phyloP scores from a whole-genome alignment of 768 basidiomycete genomes.

The Lentinula lateritia region DNA sequence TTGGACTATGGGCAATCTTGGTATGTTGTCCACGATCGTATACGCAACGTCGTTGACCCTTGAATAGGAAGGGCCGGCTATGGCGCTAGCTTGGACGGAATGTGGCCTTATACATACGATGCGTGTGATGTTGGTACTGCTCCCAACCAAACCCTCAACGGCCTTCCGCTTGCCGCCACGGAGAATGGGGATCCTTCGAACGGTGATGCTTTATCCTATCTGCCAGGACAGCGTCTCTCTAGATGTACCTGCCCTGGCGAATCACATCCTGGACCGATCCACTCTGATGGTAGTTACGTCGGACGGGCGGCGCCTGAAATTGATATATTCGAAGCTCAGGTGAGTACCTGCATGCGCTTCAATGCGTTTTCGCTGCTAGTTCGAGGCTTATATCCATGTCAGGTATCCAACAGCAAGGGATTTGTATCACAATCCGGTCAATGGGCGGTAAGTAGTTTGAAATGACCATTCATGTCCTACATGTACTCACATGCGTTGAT shows the following conservation, averaged over 20 bases:
- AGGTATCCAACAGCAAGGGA: constrained; percentile 10
- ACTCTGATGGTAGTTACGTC: constrained; percentile 38
- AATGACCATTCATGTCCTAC: not conserved
- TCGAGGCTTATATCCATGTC: constrained; percentile 5
- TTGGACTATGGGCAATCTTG: constrained; percentile 53
- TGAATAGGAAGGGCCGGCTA: constrained; percentile 43
- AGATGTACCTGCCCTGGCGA: constrained; percentile 56
- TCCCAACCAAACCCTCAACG: constrained; percentile 46
- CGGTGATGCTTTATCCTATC: constrained; percentile 32
- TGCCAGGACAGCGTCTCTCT: constrained; percentile 52
- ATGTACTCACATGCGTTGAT: not conserved
- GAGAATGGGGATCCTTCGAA: constrained; percentile 24
- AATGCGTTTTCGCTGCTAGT: not conserved
- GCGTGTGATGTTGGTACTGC: constrained; percentile 55
- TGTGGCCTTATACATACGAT: constrained; percentile 31
- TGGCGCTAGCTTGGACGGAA: constrained; percentile 48
- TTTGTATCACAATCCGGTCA: constrained; percentile 51
- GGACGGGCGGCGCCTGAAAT: constrained; percentile 57
- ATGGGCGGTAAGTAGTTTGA: constrained; percentile 25
- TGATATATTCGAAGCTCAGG: constrained; percentile 54
- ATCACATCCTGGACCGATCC: constrained; percentile 51
- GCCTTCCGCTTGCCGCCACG: constrained; percentile 32
- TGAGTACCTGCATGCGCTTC: constrained; percentile 12
- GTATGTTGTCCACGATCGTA: not conserved
- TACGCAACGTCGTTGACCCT: constrained; percentile 2